phyloP scores from a whole-genome alignment of 2,329 filamentous ascomycete species.

The Colletotrichum magnum region DNA sequence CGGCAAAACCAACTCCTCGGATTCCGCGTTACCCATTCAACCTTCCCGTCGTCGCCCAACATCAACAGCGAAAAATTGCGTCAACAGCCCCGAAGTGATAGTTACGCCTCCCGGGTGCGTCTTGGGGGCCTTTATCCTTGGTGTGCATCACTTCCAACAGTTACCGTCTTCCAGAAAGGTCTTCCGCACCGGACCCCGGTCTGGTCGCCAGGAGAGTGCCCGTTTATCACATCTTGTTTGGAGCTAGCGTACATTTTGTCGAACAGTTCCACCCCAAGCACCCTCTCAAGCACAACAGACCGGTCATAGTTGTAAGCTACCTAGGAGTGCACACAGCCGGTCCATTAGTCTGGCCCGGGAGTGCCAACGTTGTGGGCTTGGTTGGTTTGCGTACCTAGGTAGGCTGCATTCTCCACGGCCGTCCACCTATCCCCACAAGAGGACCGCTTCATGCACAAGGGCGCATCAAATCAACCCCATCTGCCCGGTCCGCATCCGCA shows the following conservation, averaged over 20 bases:
- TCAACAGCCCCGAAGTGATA: conserved; percentile 27
- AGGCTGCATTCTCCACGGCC: conserved; percentile 40
- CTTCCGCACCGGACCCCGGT: conserved; percentile 29
- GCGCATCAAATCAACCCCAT: conserved; percentile 40
- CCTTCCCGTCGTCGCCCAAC: conserved; percentile 7
- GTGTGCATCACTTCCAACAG: conserved; percentile 29
- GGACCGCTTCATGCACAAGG: conserved; percentile 39
- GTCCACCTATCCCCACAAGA: conserved; percentile 36
- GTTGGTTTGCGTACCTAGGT: conserved; percentile 17
- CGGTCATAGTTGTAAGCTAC: conserved; percentile 13
- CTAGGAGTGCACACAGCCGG: conserved; percentile 16
- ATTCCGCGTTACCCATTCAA: conserved; percentile 22
- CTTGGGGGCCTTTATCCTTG: conserved; percentile 19
- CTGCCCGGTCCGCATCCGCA: conserved; percentile 40
- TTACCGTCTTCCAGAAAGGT: conserved; percentile 36
- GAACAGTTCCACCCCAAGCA: conserved; percentile 9
- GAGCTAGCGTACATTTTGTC: conserved; percentile 28
- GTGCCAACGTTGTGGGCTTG: conserved; percentile 27
- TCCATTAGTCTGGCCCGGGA: conserved; percentile 18
- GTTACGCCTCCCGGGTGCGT: conserved; percentile 15
- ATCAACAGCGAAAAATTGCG: conserved; percentile 26
- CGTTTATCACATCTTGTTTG: conserved; percentile 26
- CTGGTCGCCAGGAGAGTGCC: conserved; percentile 23
- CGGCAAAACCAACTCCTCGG: conserved; percentile 24
- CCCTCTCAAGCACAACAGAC: conserved; percentile 5